Evolutionary conservation across 2,329 filamentous ascomycete genomes (phyloP), one percentile per base, ranked within the genome.

Genomic region (Fusarium oxysporum): DNA sequence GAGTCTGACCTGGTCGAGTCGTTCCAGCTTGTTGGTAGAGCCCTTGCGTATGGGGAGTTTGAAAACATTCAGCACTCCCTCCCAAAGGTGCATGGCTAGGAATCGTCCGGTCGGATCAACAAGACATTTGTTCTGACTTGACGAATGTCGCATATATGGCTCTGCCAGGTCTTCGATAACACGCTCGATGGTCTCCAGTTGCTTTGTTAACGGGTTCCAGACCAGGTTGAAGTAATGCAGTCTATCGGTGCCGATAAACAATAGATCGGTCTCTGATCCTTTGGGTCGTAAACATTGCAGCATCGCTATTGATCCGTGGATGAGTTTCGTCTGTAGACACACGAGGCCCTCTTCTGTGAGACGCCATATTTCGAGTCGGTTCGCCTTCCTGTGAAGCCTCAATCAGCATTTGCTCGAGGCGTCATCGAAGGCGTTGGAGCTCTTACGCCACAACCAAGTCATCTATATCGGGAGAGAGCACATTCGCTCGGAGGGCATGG

Each of bases 161-260:
- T 91, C 89, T 37, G 87, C 83, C 3, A 83, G 77, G 70, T 92
- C 89, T 44, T 85, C 82, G 44, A 89, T 87, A 3, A 83, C 77
- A 77, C 87, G 84, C 75, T 87, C 84, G 28, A 87, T 79, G 0
- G 86, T 89, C 13, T 88, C 85, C 5, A 92, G 81, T 64, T 84
- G 80, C 25, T 82, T 82, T 8, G 78, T 85, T 79, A 88, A 82
- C 1, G 87, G 78, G 76, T 98, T 91, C 95, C 96, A 99, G 21
- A 88, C 91, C 25, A 97, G 82, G 4, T 94, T 97, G 81, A 98
- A 97, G 83, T 97, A 98, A 77, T 95, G 92, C 76, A 93, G 93
- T 62, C 93, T 91, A 79, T 97, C 93, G 51, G 96, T 99, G 55
- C 95, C 96, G 64, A 99, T 89, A 80, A 99, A 97, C 68, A 99